A percentile compares a stretch with the other conserved stretches of the same genome.
These are phyloP conservation scores for Mycosphaerella sp. DNA, from an alignment of 2,329 filamentous ascomycete genomes.

Conservation along the genomic window DNA sequence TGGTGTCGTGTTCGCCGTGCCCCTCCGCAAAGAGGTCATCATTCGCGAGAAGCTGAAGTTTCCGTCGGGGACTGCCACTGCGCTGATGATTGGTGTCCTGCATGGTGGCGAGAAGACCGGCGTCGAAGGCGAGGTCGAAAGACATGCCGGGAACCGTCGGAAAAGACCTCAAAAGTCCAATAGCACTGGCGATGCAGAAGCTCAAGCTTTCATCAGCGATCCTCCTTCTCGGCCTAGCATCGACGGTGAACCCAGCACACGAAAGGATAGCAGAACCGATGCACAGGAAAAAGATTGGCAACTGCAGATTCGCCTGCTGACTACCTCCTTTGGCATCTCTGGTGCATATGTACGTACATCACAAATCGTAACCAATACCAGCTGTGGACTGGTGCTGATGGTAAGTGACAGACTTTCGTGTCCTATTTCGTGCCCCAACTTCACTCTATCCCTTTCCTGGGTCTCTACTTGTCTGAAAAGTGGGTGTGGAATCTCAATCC, in stretches of 20 bases:
- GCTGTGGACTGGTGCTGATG: conserved; percentile 12
- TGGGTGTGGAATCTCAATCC: conserved; percentile 98
- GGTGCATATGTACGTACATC: conserved; percentile 43
- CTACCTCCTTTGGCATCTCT: conserved; percentile 55
- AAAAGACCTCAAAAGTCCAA: conserved; percentile 13
- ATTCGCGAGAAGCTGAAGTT: conserved; percentile 89
- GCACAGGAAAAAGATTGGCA: conserved; percentile 50
- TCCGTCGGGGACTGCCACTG: conserved; percentile 91
- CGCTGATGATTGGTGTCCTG: conserved; percentile 83
- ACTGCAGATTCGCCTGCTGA: conserved; percentile 54
- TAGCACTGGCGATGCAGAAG: conserved; percentile 29
- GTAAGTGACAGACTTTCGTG: conserved; percentile 59
- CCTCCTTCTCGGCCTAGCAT: conserved; percentile 17
- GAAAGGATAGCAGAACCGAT: conserved; percentile 14
- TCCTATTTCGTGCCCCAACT: conserved; percentile 88
- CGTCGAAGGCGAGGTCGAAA: conserved; percentile 37
- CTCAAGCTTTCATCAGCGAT: conserved; percentile 33
- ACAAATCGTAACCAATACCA: conserved; percentile 1
- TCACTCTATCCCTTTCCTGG: conserved; percentile 82
- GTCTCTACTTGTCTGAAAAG: conserved; percentile 61
- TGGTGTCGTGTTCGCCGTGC: conserved; percentile 93
- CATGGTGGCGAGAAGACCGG: conserved; percentile 55
- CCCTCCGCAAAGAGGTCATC: conserved; percentile 82
- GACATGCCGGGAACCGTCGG: conserved; percentile 14
- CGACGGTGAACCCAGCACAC: conserved; percentile 21